Percentiles rank a stretch among this genome's conserved stretches.
These are phyloP conservation scores for Chrysoporthe deuterocubensis DNA, from an alignment of 2,329 filamentous ascomycete species.

Conservation along the genomic window DNA sequence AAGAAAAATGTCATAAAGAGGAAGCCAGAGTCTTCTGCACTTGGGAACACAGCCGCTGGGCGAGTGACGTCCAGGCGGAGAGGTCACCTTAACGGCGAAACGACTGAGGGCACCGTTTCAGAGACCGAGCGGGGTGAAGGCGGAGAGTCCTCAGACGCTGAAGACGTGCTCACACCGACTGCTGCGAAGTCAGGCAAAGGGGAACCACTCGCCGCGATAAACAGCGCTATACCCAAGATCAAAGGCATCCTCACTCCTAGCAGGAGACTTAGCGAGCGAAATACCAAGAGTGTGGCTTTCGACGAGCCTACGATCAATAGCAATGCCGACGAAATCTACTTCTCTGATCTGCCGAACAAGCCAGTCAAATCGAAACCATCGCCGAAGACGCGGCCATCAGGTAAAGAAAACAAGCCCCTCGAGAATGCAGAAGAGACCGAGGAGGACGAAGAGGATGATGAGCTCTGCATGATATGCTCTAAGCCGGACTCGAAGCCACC, in stretches of 20 bases:
- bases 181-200: conserved; percentile 26
- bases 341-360: conserved; percentile 55
- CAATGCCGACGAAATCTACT: conserved; percentile 50
- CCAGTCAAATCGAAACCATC: conserved; percentile 35
- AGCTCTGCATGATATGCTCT: conserved; percentile 61
- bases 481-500: conserved; percentile 60
- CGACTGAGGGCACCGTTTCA: background rate
- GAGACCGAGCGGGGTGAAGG: conserved; percentile 4
- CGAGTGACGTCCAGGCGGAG: conserved; percentile 2
- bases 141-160: background rate
- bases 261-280: conserved; percentile 46
- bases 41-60: background rate
- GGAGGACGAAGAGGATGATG: conserved; percentile 50
- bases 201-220: conserved; percentile 22
- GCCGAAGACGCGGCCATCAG: conserved; percentile 26
- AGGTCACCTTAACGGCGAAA: background rate
- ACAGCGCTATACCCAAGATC: conserved; percentile 37
- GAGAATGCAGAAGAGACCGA: conserved; percentile 35
- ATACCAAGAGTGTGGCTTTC: conserved; percentile 62
- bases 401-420: conserved; percentile 23
- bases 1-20: conserved; percentile 1
- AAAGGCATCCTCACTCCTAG: conserved; percentile 62
- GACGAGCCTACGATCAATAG: conserved; percentile 37
- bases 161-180: conserved; percentile 20
- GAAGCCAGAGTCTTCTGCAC: background rate